A percentile compares a stretch with the other conserved stretches of the same genome.
These are phyloP conservation scores for Starmerella lactis-condensi DNA, from an alignment of 805 yeast genomes.

Conservation along the genomic window DNA sequence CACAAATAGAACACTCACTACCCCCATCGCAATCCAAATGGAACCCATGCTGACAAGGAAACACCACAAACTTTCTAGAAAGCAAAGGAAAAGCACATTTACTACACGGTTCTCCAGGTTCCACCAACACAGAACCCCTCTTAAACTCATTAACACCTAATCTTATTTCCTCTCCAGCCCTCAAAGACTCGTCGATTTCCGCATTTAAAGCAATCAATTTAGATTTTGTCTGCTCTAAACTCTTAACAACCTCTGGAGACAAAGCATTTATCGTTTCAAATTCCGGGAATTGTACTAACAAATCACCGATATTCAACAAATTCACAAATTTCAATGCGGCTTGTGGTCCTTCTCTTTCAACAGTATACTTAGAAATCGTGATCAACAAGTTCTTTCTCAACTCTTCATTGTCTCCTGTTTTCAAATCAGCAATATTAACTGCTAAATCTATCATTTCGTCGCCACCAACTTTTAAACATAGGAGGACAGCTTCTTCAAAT, in stretches of 20 bases:
- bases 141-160: conserved; percentile 34
- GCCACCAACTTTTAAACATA: conserved; percentile 39
- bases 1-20: conserved; percentile 54
- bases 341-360: conserved; percentile 19
- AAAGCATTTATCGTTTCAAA: conserved; percentile 63
- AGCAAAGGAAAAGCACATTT: conserved; percentile 53
- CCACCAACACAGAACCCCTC: conserved; percentile 44
- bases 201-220: conserved; percentile 44
- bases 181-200: conserved; percentile 60
- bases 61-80: conserved; percentile 54
- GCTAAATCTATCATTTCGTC: conserved; percentile 39
- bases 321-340: conserved; percentile 17
- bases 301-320: conserved; percentile 46
- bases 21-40: conserved; percentile 57
- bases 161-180: conserved; percentile 39
- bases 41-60: conserved; percentile 80
- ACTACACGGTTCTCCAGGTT: conserved; percentile 70
- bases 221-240: conserved; percentile 55
- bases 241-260: conserved; percentile 62
- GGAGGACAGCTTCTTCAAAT: conserved; percentile 60
- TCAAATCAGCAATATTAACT: conserved; percentile 35
- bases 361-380: conserved; percentile 33
- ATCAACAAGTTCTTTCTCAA: conserved; percentile 59
- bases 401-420: conserved; percentile 25
- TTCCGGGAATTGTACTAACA: conserved; percentile 72